phyloP scores from a whole-genome alignment of 1,139 yeast genomes.

The Saccharomyces hybrid region DNA sequence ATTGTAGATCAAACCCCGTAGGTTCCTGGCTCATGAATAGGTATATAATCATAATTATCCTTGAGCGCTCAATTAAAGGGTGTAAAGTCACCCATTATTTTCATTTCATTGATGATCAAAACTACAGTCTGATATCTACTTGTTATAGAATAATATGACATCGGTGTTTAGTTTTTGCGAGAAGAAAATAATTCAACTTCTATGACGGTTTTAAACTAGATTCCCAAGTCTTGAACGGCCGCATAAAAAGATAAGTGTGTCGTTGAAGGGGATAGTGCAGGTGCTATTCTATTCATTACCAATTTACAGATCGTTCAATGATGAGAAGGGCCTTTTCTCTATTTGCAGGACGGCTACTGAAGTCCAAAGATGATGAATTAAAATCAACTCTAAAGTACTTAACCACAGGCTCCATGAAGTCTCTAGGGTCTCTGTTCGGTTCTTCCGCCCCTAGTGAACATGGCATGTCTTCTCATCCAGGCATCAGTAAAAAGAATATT shows the following conservation, averaged over 20 bases:
- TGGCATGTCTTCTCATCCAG: slow-evolving; percentile 9
- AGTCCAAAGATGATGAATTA: slow-evolving; percentile 17
- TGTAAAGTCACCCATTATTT: neutral
- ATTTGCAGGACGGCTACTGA: slow-evolving; percentile 9
- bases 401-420: slow-evolving; percentile 14
- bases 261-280: neutral
- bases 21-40: too few species aligned
- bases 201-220: neutral
- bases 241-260: neutral
- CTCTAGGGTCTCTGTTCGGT: slow-evolving; percentile 9
- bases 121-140: neutral
- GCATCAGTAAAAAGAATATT: slow-evolving; percentile 1
- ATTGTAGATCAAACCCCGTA: too few species aligned
- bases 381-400: slow-evolving; percentile 23
- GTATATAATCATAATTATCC: too few species aligned
- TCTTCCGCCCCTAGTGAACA: neutral
- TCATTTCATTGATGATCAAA: neutral
- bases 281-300: neutral
- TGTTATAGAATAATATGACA: neutral
- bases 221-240: neutral
- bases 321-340: slow-evolving; percentile 19
- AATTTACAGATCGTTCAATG: neutral
- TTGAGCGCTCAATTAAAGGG: too few species aligned
- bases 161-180: neutral
- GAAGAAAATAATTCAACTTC: neutral